Evolutionary conservation across 1,139 yeast genomes (phyloP).

Genomic region (Suhomyces anneliseae): DNA sequence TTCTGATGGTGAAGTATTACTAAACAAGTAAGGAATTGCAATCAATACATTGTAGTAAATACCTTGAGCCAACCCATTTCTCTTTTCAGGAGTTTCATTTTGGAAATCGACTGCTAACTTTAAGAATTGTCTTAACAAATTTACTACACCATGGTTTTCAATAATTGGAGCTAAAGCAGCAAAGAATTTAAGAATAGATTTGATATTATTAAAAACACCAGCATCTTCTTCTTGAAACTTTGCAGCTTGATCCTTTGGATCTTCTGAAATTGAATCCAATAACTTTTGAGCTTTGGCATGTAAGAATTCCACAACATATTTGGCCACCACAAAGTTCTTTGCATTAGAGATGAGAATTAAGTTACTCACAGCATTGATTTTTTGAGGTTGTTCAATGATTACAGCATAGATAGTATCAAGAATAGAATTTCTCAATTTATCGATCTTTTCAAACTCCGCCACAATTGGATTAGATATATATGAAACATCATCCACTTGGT

Average conservation of each 20-base stretch:
- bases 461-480: constrained; percentile 66
- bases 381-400: constrained; percentile 87
- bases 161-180: constrained; percentile 65
- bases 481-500: constrained; percentile 64
- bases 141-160: constrained; percentile 50
- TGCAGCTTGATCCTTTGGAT: constrained; percentile 1
- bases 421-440: constrained; percentile 58
- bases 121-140: constrained; percentile 56
- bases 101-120: constrained; percentile 59
- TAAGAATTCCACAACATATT: constrained; percentile 66
- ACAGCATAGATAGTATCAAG: constrained; percentile 68
- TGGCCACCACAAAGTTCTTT: constrained; percentile 66
- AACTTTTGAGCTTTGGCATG: constrained; percentile 61
- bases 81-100: constrained; percentile 27
- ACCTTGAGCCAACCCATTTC: constrained; percentile 67
- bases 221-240: constrained; percentile 35
- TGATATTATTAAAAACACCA: constrained; percentile 72
- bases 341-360: constrained; percentile 69
- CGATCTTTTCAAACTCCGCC: constrained; percentile 68
- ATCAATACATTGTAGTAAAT: constrained; percentile 63
- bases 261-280: constrained; percentile 30
- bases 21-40: constrained; percentile 67
- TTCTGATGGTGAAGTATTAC: constrained; percentile 34
- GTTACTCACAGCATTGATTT: constrained; percentile 69
- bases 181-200: constrained; percentile 69